Conservation (phyloP, 331 rosid species). For the Malus hybrid region DNA sequence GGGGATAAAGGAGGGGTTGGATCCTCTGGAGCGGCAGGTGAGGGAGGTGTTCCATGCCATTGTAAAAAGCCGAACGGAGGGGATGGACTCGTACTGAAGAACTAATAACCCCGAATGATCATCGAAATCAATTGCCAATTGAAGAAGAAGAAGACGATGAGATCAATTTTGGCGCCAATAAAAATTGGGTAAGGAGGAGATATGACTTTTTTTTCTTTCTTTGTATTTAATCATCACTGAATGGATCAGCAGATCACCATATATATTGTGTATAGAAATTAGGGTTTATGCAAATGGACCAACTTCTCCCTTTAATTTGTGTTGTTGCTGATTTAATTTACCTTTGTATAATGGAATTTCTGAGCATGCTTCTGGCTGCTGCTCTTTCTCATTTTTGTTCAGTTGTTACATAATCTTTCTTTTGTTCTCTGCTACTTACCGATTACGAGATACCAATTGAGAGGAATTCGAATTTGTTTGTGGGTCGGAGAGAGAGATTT, state of each 20-base stretch:
- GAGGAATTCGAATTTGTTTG: background rate
- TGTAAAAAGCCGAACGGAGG: slow-evolving; percentile 63
- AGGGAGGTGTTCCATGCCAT: slow-evolving; percentile 75
- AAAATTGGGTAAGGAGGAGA: slow-evolving; percentile 23
- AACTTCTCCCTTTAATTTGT: background rate
- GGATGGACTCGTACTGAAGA: slow-evolving; percentile 54
- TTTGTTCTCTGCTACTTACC: background rate
- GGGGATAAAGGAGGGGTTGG: slow-evolving; percentile 52
- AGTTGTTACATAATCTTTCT: slow-evolving; percentile 5
- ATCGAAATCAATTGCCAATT: background rate
- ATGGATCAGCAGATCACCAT: background rate
- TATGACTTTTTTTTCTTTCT: background rate
- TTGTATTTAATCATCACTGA: slow-evolving; percentile 12
- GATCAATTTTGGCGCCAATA: background rate
- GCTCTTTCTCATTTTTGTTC: slow-evolving; percentile 29
- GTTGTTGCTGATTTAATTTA: slow-evolving; percentile 16
- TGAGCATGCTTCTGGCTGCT: slow-evolving; percentile 26
- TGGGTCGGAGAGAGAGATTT: background rate
- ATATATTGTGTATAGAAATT: slow-evolving; percentile 30
- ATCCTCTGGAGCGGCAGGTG: slow-evolving; percentile 73
- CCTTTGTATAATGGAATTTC: slow-evolving; percentile 32
- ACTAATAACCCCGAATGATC: background rate
- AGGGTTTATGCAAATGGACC: slow-evolving; percentile 23
- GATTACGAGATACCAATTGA: background rate
- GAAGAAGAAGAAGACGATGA: background rate